These are phyloP conservation scores for Pholiota conissans DNA, from an alignment of 768 basidiomycete species.

Conservation along the genomic window DNA sequence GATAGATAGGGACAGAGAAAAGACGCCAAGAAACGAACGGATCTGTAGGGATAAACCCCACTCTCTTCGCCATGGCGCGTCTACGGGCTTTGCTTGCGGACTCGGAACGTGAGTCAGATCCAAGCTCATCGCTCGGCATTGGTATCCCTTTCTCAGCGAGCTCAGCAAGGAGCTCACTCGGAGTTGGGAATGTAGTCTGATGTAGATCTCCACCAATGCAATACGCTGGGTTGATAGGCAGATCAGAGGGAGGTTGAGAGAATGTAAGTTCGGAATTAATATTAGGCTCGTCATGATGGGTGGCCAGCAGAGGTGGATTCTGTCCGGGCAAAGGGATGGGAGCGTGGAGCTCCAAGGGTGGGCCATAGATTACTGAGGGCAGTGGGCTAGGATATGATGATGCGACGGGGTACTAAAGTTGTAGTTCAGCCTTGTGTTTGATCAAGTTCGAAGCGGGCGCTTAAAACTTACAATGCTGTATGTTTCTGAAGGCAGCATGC, in stretches of 20 bases:
- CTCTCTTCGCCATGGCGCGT: constrained; percentile 53
- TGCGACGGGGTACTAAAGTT: neutral
- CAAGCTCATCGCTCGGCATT: constrained; percentile 10
- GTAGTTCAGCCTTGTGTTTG: neutral
- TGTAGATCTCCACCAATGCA: neutral
- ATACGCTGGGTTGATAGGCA: neutral
- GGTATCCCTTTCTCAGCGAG: constrained; percentile 26
- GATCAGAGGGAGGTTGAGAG: neutral
- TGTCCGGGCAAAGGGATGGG: constrained; percentile 16
- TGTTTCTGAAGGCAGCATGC: neutral
- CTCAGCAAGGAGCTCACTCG: constrained; percentile 59
- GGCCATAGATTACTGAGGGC: neutral
- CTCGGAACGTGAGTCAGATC: constrained; percentile 28
- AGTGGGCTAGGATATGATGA: neutral
- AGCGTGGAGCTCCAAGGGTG: constrained; percentile 5
- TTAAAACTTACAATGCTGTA: neutral
- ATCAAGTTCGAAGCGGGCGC: neutral
- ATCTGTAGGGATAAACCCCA: constrained; percentile 61
- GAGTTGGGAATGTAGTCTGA: constrained; percentile 57
- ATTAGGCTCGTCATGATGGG: neutral
- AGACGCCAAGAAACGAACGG: constrained; percentile 41
- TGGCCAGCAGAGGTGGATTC: neutral
- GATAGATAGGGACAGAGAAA: neutral
- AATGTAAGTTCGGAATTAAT: neutral
- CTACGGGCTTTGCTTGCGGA: constrained; percentile 57